A percentile compares a stretch with the other conserved stretches of the same genome.
These are phyloP conservation scores for Omphalea diandra DNA, from an alignment of 441 rosid species.

Conservation along the genomic window DNA sequence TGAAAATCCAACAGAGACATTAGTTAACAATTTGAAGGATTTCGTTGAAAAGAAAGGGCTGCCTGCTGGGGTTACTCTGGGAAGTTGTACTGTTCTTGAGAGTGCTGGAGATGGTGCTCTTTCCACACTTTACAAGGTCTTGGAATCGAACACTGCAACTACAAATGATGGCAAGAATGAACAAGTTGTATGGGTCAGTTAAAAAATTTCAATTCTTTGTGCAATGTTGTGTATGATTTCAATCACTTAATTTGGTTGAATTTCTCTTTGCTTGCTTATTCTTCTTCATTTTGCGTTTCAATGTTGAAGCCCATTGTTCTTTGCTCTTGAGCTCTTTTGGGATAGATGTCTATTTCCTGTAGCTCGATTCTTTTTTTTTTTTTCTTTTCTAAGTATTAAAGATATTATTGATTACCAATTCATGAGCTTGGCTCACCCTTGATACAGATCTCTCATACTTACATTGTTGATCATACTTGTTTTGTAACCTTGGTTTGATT, in stretches of 20 bases:
- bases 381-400: too few species aligned
- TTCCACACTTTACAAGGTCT: slow-evolving; percentile 47
- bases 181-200: slow-evolving; percentile 72
- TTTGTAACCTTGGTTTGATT: not conserved
- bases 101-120: slow-evolving; percentile 80
- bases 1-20: slow-evolving; percentile 77
- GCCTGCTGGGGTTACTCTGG: slow-evolving; percentile 58
- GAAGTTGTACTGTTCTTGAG: slow-evolving; percentile 74
- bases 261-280: not conserved
- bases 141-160: slow-evolving; percentile 45
- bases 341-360: not conserved
- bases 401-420: not conserved
- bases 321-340: not conserved
- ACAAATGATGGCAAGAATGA: slow-evolving; percentile 39
- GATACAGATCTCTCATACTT: too few species aligned
- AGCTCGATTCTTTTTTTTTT: slow-evolving; percentile 1
- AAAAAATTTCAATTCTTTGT: slow-evolving; percentile 12
- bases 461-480: not conserved
- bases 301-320: not conserved
- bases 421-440: not conserved
- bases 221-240: not conserved
- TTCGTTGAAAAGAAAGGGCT: slow-evolving; percentile 49
- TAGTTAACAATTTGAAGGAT: slow-evolving; percentile 58
- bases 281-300: not conserved
- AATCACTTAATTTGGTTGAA: not conserved